A percentile compares a stretch with the other conserved stretches of the same genome.
Evolutionary conservation across 2,329 filamentous ascomycete genomes (phyloP).

Genomic region (Reticulascus tulasneorum): DNA sequence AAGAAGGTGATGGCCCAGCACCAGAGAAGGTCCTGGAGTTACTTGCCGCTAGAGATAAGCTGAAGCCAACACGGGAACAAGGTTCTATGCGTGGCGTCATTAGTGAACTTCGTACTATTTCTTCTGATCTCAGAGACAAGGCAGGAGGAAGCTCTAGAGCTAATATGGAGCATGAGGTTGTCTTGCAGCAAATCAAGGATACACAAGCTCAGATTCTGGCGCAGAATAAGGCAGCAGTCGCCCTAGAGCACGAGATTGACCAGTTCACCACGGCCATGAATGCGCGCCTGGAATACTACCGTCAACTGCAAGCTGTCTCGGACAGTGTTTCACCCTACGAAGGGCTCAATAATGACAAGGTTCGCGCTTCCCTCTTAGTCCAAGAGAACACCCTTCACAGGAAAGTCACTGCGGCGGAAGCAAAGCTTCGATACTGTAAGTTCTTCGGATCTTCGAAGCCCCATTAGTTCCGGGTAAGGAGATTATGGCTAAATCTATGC

Average conservation of each 20-base stretch:
- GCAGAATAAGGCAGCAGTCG: constrained; percentile 44
- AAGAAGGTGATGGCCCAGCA: constrained; percentile 62
- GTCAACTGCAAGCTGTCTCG: constrained; percentile 85
- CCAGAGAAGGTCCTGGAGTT: constrained; percentile 59
- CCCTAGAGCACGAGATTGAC: constrained; percentile 67
- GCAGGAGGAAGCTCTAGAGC: constrained; percentile 15
- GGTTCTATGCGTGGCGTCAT: constrained; percentile 69
- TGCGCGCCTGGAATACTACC: constrained; percentile 80
- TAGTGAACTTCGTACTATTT: constrained; percentile 63
- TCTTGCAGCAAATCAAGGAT: constrained; percentile 57
- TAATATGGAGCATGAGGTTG: constrained; percentile 59
- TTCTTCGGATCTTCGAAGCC: constrained; percentile 12
- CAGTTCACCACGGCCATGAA: constrained; percentile 79
- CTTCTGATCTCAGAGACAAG: constrained; percentile 54
- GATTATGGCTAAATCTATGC: not conserved
- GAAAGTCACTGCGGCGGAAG: constrained; percentile 59
- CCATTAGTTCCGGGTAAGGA: not conserved
- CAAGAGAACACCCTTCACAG: constrained; percentile 49
- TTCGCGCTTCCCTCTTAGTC: constrained; percentile 36
- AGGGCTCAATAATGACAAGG: constrained; percentile 52
- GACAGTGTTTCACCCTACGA: constrained; percentile 78
- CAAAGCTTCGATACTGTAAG: constrained; percentile 71
- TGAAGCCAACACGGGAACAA: constrained; percentile 44
- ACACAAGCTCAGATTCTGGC: constrained; percentile 51
- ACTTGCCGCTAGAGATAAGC: constrained; percentile 38